A percentile compares a stretch with the other conserved stretches of the same genome.
phyloP scores from a whole-genome alignment of 2,329 filamentous ascomycete species.

The Neodidymelliopsis sp. region DNA sequence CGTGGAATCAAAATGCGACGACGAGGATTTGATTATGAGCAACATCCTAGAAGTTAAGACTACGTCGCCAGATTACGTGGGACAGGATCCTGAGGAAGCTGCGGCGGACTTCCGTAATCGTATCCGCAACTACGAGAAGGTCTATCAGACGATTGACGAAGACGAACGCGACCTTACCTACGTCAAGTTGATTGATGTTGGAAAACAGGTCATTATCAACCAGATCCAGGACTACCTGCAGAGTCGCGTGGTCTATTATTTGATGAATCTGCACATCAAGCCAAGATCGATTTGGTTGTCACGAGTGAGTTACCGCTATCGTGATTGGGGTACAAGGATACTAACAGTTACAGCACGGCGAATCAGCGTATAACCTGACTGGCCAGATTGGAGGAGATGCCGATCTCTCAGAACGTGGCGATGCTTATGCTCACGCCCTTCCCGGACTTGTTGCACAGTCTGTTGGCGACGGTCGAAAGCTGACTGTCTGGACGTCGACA shows the following conservation, averaged over 20 bases:
- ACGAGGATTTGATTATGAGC: constrained; percentile 95
- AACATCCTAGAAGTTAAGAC: constrained; percentile 99
- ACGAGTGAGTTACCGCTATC: constrained; percentile 65
- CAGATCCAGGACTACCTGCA: constrained; percentile 96
- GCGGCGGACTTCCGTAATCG: constrained; percentile 91
- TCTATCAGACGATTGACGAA: constrained; percentile 91
- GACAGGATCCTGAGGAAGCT: constrained; percentile 90
- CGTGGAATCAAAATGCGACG: constrained; percentile 96
- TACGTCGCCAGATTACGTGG: constrained; percentile 91
- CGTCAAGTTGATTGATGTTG: constrained; percentile 96
- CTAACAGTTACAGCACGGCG: constrained; percentile 74
- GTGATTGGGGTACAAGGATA: neutral
- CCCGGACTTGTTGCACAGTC: constrained; percentile 86
- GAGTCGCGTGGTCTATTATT: constrained; percentile 94
- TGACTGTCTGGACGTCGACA: constrained; percentile 79
- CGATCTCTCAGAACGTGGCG: constrained; percentile 81
- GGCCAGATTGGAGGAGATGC: constrained; percentile 95
- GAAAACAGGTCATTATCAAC: constrained; percentile 97
- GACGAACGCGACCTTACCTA: constrained; percentile 91
- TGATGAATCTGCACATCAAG: constrained; percentile 98
- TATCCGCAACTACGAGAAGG: constrained; percentile 96
- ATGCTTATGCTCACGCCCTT: constrained; percentile 84
- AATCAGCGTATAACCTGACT: constrained; percentile 89
- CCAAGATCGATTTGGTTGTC: constrained; percentile 97
- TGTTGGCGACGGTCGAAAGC: constrained; percentile 74